These are phyloP conservation scores for Chalara sp. DNA, from an alignment of 2,329 filamentous ascomycete species.

Conservation along the genomic window DNA sequence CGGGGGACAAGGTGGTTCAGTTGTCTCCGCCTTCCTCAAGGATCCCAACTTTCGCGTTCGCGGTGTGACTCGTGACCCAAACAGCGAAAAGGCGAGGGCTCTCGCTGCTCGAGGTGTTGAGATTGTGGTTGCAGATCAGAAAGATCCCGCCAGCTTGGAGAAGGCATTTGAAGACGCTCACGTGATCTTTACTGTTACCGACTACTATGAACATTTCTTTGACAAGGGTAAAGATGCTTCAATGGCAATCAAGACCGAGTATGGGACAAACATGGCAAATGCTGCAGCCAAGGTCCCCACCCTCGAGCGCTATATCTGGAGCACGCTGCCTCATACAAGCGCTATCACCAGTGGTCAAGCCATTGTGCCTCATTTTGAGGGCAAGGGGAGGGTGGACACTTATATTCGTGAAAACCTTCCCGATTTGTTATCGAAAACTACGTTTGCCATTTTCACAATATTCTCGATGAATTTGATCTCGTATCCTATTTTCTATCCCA, in stretches of 20 bases:
- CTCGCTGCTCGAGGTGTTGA: conserved; percentile 34
- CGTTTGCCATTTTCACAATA: conserved; percentile 1
- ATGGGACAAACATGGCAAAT: conserved; percentile 37
- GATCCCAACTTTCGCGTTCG: conserved; percentile 34
- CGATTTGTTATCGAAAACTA: conserved; percentile 26
- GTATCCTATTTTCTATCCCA: conserved; percentile 2
- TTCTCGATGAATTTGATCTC: not conserved
- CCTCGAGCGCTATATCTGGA: conserved; percentile 37
- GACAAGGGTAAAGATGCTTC: conserved; percentile 26
- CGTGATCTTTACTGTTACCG: conserved; percentile 46
- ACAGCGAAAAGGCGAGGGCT: conserved; percentile 33
- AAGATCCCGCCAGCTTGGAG: conserved; percentile 30
- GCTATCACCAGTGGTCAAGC: conserved; percentile 30
- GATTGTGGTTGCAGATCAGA: conserved; percentile 34
- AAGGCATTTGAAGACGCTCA: conserved; percentile 38
- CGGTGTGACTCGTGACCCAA: conserved; percentile 37
- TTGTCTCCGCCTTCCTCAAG: conserved; percentile 36
- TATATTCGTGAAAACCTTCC: conserved; percentile 17
- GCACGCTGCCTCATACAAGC: conserved; percentile 31
- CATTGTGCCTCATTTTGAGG: conserved; percentile 29
- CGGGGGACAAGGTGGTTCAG: conserved; percentile 41
- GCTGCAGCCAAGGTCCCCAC: conserved; percentile 34
- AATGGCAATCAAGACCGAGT: conserved; percentile 32
- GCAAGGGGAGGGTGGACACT: conserved; percentile 19
- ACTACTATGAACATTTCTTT: conserved; percentile 46